Base-by-base conservation (phyloP, 495 filamentous ascomycete genomes). In the Emericellopsis terricola region DNA sequence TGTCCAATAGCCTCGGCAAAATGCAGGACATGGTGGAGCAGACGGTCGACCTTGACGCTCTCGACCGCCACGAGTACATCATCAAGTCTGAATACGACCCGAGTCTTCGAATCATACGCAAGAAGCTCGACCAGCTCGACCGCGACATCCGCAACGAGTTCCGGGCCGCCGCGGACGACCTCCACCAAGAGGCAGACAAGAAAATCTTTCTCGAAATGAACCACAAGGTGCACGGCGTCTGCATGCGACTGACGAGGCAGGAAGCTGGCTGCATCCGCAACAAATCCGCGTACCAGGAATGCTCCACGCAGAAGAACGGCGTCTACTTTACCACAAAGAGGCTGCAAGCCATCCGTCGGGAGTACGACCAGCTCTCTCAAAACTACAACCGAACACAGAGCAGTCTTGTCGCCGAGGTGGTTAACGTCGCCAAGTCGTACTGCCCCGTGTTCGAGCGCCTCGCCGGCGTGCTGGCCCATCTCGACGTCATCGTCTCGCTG, bases 1-100 rank as follows among this genome's bases (percentile, higher is more conserved):
- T 80, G 40, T 80, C 77, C 5, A 76, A 87, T 43, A 81, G 75
- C 49, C 59, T 96, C 29, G 72, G 66, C 16, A 92, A 83, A 52
- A 60, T 99, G 20, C 82, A 89, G 43, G 89, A 99, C 48, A 92
- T 99, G 82, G 91, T 99, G 9, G 89, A 99, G 55, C 94, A 89
- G 2, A 96, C 89, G 0, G 87, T 99, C 33, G 89, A 99, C 45
- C 73, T 99, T 1, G 83, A 91, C 34, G 89, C 89, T 5, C 66
- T 96, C 27, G 87, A 96, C 39, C 86, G 89, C 47, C 89, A 99
- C 48, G 89, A 99, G 53, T 99, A 86, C 52, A 85, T 91, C 45
- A 96, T 99, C 63, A 99, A 96, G 56, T 84, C 89, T 1, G 91
- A 96, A 46, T 99, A 94, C 39, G 91, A 94, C 43, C 89, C 96